A percentile compares a stretch with the other conserved stretches of the same genome.
Conservation (phyloP, 768 basidiomycete species). For the Sporobolomyces roseus region DNA sequence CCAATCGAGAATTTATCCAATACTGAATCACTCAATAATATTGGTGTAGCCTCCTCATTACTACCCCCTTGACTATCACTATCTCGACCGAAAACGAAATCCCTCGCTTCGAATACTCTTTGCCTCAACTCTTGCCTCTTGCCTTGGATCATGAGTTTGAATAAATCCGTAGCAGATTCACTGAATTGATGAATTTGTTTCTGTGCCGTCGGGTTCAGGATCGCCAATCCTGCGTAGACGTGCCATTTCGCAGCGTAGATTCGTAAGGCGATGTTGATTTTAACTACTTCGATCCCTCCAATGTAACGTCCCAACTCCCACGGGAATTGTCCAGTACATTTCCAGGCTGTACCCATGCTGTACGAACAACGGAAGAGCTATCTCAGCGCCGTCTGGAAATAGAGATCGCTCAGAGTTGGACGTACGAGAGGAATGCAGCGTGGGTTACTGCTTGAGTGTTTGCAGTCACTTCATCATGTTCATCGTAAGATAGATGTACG, state of each 20-base stretch:
- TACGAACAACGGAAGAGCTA: neutral
- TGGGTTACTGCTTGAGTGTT: conserved; percentile 98
- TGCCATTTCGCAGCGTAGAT: conserved; percentile 99
- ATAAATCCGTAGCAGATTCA: conserved; percentile 75
- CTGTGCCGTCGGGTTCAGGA: conserved; percentile 86
- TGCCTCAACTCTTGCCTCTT: conserved; percentile 59
- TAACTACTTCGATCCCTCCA: conserved; percentile 94
- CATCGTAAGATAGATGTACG: conserved; percentile 91
- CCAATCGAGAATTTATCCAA: conserved; percentile 87
- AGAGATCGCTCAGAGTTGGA: neutral
- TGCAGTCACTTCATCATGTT: conserved; percentile 92
- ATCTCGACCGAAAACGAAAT: conserved; percentile 65
- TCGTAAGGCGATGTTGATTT: conserved; percentile 91
- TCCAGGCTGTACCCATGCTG: conserved; percentile 99
- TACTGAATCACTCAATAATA: conserved; percentile 76
- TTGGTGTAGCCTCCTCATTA: conserved; percentile 54
- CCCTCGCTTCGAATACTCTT: conserved; percentile 69
- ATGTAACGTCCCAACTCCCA: conserved; percentile 93
- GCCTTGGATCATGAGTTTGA: conserved; percentile 84
- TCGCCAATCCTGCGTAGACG: conserved; percentile 97
- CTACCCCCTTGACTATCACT: conserved; percentile 38
- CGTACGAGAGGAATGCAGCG: conserved; percentile 88
- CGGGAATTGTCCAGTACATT: conserved; percentile 68
- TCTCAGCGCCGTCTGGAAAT: too few relatives aligned
- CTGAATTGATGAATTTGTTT: conserved; percentile 89